These are phyloP conservation scores for Colletotrichum brevisporum DNA, from an alignment of 2,329 filamentous ascomycete genomes.

Conservation along the genomic window DNA sequence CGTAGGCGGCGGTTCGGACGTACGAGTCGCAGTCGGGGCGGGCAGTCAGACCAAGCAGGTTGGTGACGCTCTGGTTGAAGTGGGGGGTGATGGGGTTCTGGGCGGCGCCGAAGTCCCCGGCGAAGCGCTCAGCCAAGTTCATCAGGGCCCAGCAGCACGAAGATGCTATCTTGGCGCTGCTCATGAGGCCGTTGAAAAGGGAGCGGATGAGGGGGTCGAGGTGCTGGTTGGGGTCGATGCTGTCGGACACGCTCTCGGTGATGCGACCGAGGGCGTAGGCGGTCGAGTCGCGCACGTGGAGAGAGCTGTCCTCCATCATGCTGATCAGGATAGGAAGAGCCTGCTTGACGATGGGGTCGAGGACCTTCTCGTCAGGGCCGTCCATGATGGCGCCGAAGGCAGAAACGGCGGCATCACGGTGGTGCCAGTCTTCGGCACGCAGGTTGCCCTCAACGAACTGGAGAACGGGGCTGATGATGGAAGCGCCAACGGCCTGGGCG, in stretches of 20 bases:
- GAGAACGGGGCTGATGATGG: slow-evolving; percentile 89
- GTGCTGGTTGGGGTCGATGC: slow-evolving; percentile 88
- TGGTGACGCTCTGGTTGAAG: slow-evolving; percentile 92
- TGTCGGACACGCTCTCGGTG: slow-evolving; percentile 91
- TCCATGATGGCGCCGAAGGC: slow-evolving; percentile 99
- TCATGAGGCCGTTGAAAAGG: slow-evolving; percentile 90
- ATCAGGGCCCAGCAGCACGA: slow-evolving; percentile 99
- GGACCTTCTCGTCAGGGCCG: slow-evolving; percentile 90
- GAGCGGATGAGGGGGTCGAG: slow-evolving; percentile 88
- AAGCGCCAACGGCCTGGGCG: slow-evolving; percentile 88
- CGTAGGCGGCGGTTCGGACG: slow-evolving; percentile 94
- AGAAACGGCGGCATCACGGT: slow-evolving; percentile 94
- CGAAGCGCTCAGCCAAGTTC: slow-evolving; percentile 97
- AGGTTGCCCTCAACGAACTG: slow-evolving; percentile 93
- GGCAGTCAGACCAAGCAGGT: slow-evolving; percentile 88
- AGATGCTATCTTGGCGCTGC: slow-evolving; percentile 95
- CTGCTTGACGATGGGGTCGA: slow-evolving; percentile 96
- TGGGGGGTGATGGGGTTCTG: slow-evolving; percentile 90
- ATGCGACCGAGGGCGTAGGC: slow-evolving; percentile 97
- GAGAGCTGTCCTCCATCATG: slow-evolving; percentile 89
- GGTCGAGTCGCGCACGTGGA: slow-evolving; percentile 95
- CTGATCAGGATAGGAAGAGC: slow-evolving; percentile 91
- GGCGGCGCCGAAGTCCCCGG: slow-evolving; percentile 82
- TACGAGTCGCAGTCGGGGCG: slow-evolving; percentile 86
- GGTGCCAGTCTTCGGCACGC: slow-evolving; percentile 92